Percentiles rank a stretch among this genome's conserved stretches.
Evolutionary conservation across 176 grass and related monocot species (phyloP).

Genomic region (Rhynchospora breviuscula): DNA sequence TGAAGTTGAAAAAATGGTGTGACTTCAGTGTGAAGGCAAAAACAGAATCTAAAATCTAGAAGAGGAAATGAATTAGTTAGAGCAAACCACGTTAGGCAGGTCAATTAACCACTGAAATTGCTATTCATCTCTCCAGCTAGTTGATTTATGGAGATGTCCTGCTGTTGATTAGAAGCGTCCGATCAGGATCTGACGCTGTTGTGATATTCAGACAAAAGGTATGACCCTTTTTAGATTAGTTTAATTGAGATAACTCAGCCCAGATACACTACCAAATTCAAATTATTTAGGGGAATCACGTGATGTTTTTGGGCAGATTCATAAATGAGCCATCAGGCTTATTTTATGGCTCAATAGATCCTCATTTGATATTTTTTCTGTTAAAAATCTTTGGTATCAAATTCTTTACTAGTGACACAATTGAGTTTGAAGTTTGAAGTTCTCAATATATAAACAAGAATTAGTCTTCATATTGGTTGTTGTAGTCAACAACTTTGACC

Average conservation of each 20-base stretch:
- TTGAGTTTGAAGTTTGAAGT: neutral
- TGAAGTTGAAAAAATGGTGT: slow-evolving; percentile 1
- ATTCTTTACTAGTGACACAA: neutral
- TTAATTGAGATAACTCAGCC: neutral
- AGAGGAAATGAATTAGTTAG: neutral
- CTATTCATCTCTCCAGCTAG: neutral
- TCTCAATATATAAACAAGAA: neutral
- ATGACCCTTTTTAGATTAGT: neutral
- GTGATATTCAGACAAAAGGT: neutral
- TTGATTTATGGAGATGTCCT: neutral
- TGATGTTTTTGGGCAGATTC: neutral
- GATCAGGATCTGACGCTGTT: neutral
- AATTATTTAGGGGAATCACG: neutral
- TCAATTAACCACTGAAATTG: neutral
- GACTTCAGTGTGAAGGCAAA: neutral
- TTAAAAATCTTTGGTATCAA: neutral
- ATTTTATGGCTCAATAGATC: neutral
- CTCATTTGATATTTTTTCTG: neutral
- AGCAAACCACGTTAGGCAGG: neutral
- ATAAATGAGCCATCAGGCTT: too few species aligned
- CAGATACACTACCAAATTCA: neutral
- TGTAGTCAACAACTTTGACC: too few species aligned
- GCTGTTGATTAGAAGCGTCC: neutral
- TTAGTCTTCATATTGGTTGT: too few species aligned
- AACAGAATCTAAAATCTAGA: neutral